Percentiles rank a stretch among this genome's conserved stretches.
phyloP scores from a whole-genome alignment of 345 rosid species.

The Conringia planisiliqua region DNA sequence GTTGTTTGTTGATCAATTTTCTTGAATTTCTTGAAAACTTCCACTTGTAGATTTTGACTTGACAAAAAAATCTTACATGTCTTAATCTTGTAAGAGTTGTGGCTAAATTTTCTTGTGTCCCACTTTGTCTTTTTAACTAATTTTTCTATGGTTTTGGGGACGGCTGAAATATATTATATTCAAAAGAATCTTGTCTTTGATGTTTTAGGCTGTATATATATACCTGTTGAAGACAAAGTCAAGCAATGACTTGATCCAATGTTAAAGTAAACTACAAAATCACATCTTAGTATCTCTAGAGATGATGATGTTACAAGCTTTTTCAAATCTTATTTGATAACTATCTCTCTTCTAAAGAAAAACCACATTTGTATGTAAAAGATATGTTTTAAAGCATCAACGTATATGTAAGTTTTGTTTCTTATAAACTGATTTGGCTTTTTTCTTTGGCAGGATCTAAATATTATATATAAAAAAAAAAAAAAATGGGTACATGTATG shows the following conservation, averaged over 20 bases:
- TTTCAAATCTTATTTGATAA: neutral
- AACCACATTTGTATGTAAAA: neutral
- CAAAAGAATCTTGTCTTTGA: neutral
- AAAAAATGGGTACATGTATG: slow-evolving; percentile 66
- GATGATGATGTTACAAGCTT: neutral
- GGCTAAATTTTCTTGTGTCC: slow-evolving; percentile 14
- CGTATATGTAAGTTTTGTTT: neutral
- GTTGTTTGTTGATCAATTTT: neutral
- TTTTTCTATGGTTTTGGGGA: neutral
- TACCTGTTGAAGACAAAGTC: slow-evolving; percentile 20
- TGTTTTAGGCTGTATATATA: slow-evolving; percentile 11
- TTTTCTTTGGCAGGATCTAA: slow-evolving; percentile 29
- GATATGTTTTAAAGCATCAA: neutral
- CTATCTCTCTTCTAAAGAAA: neutral
- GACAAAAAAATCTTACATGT: neutral
- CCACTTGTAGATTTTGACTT: neutral
- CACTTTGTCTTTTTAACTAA: neutral
- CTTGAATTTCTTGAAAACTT: neutral
- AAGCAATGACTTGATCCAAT: slow-evolving; percentile 27
- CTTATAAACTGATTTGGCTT: neutral
- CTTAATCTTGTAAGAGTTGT: neutral
- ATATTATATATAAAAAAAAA: neutral
- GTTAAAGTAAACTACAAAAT: slow-evolving; percentile 11
- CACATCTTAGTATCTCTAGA: slow-evolving; percentile 6
- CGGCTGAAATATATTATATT: slow-evolving; percentile 9